These are phyloP conservation scores for Aspergillus uvarum DNA, from an alignment of 2,329 filamentous ascomycete species.

Conservation along the genomic window DNA sequence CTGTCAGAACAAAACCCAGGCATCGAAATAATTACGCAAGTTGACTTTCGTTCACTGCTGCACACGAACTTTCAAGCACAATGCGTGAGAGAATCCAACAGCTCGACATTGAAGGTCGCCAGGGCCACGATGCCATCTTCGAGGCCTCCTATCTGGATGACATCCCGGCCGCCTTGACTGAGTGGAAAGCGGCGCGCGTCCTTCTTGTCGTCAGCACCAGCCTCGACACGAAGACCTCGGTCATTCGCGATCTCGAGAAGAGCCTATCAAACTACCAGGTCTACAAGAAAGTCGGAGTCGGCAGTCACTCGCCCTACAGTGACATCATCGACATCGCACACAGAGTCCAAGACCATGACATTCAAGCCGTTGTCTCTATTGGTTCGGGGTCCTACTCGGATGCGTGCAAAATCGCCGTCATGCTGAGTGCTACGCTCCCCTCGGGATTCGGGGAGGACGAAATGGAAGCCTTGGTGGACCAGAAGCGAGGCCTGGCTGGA, in stretches of 20 bases:
- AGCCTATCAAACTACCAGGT: neutral
- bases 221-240: constrained; percentile 2
- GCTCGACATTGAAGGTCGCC: neutral
- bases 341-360: neutral
- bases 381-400: constrained; percentile 1
- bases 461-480: constrained; percentile 4
- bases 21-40: neutral
- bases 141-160: constrained; percentile 2
- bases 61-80: neutral
- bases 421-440: constrained; percentile 5
- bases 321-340: constrained; percentile 3
- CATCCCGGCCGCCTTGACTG: neutral
- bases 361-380: neutral
- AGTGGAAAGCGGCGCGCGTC: neutral
- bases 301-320: constrained; percentile 3
- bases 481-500: neutral
- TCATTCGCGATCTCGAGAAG: neutral
- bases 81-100: constrained; percentile 2
- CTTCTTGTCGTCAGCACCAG: constrained; percentile 4
- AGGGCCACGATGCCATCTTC: constrained; percentile 3
- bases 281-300: constrained; percentile 6
- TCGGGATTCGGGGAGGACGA: neutral
- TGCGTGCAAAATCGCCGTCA: constrained; percentile 6
- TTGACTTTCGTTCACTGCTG: neutral
- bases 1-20: neutral